Evolutionary conservation across 805 yeast species (phyloP).

Genomic region (Saccharomyces cerevisiae): DNA sequence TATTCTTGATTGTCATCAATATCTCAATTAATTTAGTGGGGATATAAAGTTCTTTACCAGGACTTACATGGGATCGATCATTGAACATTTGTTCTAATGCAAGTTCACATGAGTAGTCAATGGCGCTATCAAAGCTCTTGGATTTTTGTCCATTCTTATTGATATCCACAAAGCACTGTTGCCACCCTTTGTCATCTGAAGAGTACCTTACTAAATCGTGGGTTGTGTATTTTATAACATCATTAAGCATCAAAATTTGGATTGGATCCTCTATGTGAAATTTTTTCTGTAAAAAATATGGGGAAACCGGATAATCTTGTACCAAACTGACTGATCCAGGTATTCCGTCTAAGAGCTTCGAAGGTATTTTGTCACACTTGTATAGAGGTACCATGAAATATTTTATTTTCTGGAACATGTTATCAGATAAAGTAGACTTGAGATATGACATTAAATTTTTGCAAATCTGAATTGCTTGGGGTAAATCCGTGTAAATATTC

Average conservation of each 20-base stretch:
- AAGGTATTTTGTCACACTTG: constrained; percentile 5
- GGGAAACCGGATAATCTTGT: constrained; percentile 11
- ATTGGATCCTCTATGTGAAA: constrained; percentile 25
- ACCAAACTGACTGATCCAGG: constrained; percentile 17
- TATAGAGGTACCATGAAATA: constrained; percentile 25
- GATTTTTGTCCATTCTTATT: constrained; percentile 4
- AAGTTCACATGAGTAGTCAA: constrained; percentile 22
- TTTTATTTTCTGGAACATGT: constrained; percentile 21
- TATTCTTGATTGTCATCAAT: constrained; percentile 14
- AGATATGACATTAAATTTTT: constrained; percentile 17
- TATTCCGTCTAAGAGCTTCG: constrained; percentile 5
- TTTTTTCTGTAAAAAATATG: constrained; percentile 5
- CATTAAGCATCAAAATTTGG: constrained; percentile 24
- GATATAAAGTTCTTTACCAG: constrained; percentile 10
- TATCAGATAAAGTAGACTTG: constrained; percentile 9
- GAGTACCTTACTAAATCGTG: constrained; percentile 22
- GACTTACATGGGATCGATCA: neutral
- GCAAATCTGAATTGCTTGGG: constrained; percentile 14
- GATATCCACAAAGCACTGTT: constrained; percentile 21
- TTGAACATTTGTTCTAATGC: constrained; percentile 9
- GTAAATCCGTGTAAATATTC: constrained; percentile 23
- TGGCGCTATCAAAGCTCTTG: constrained; percentile 7
- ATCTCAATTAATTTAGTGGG: constrained; percentile 25
- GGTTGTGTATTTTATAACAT: constrained; percentile 19
- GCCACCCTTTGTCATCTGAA: constrained; percentile 11